A percentile compares a stretch with the other conserved stretches of the same genome.
Conservation (phyloP, 305 asterid species). For the Lippia alba region DNA sequence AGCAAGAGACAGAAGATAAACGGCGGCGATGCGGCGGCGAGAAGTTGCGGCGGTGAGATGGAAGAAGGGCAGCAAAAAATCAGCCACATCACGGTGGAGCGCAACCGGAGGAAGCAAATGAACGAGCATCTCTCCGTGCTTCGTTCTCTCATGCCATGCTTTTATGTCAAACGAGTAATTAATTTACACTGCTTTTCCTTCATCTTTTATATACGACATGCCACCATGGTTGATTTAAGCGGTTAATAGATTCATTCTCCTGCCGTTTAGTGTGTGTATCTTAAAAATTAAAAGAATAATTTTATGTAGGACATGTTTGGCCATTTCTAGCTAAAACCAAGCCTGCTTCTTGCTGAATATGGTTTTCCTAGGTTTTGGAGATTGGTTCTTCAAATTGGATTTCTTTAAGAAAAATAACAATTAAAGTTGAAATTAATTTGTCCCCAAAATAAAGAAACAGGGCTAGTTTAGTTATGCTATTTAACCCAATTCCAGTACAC, state of each 20-base stretch:
- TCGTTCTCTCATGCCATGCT: slow-evolving; percentile 86
- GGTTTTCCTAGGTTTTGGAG: background rate
- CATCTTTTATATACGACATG: background rate
- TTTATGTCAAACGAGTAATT: slow-evolving; percentile 78
- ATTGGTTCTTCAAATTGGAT: background rate
- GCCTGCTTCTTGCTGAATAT: background rate
- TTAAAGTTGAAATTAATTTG: no score
- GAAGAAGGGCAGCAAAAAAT: slow-evolving; percentile 48
- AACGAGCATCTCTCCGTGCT: slow-evolving; percentile 72
- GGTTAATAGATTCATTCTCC: no score
- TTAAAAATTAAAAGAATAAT: no score
- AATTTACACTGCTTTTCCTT: background rate
- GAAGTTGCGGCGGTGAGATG: slow-evolving; percentile 1
- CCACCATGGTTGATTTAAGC: no score
- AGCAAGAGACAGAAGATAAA: slow-evolving; percentile 56
- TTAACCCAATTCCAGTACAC: no score
- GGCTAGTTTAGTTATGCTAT: no score
- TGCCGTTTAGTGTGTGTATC: no score
- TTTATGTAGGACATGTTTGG: no score
- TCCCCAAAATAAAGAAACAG: no score
- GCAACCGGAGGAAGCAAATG: slow-evolving; percentile 92
- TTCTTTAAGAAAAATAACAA: background rate
- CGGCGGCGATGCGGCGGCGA: background rate
- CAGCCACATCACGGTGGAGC: slow-evolving; percentile 82
- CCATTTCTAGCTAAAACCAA: background rate